Evolutionary conservation across 1,284 basidiomycete species (phyloP).

Genomic region (Rhizopogon parksii): DNA sequence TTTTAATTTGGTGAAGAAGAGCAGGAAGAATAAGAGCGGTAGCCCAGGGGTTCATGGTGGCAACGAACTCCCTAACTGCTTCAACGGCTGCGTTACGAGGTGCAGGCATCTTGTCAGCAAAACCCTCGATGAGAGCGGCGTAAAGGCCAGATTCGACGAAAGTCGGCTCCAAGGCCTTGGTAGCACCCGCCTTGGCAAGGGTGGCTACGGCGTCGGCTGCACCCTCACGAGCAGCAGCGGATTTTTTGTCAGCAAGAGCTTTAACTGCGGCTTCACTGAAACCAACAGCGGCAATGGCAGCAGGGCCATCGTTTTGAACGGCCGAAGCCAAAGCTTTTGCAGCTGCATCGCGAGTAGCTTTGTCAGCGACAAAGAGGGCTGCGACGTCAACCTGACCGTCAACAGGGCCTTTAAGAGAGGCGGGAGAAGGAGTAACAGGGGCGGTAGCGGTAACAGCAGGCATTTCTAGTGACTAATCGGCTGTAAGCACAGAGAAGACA

Average conservation of each 20-base stretch:
- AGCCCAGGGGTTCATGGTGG: slow-evolving; percentile 89
- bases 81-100: slow-evolving; percentile 81
- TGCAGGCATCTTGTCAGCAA: slow-evolving; percentile 88
- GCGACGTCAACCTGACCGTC: slow-evolving; percentile 58
- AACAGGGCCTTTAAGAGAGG: slow-evolving; percentile 59
- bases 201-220: slow-evolving; percentile 69
- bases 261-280: slow-evolving; percentile 80
- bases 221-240: slow-evolving; percentile 78
- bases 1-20: slow-evolving; percentile 91
- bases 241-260: slow-evolving; percentile 89
- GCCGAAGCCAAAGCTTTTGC: slow-evolving; percentile 65
- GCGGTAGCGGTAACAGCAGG: slow-evolving; percentile 59
- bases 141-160: slow-evolving; percentile 85
- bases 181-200: slow-evolving; percentile 73
- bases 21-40: slow-evolving; percentile 80
- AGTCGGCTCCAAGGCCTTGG: slow-evolving; percentile 83
- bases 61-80: slow-evolving; percentile 76
- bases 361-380: slow-evolving; percentile 68
- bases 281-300: slow-evolving; percentile 70
- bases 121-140: slow-evolving; percentile 81
- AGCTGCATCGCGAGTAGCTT: slow-evolving; percentile 65
- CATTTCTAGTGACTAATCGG: slow-evolving; percentile 53
- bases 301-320: slow-evolving; percentile 82
- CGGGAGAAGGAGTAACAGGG: slow-evolving; percentile 43
- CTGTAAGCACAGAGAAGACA: slow-evolving; percentile 5